Conservation (phyloP, 257 asterid genomes). For the Asclepias syriaca region DNA sequence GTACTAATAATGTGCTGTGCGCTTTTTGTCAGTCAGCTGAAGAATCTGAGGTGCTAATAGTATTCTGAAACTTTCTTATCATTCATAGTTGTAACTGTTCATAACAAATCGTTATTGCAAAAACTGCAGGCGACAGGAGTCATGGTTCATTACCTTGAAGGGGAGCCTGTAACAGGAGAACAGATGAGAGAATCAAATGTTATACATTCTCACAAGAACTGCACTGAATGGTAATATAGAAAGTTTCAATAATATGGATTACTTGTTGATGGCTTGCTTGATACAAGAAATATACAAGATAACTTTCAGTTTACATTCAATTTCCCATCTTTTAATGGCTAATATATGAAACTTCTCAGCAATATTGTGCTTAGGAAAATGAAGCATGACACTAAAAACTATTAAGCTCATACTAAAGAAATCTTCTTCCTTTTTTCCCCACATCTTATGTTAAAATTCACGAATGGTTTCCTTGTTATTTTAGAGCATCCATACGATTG, state of each 20-base stretch:
- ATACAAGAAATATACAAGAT: neutral
- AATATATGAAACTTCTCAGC: neutral
- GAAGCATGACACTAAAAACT: neutral
- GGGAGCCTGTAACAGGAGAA: constrained; percentile 43
- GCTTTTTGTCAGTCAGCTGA: constrained; percentile 73
- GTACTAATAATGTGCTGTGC: constrained; percentile 33
- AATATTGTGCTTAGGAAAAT: neutral
- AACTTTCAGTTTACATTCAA: neutral
- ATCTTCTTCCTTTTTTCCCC: neutral
- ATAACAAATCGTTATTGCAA: neutral
- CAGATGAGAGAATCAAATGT: constrained; percentile 30
- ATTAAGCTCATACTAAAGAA: neutral
- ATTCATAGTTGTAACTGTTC: neutral
- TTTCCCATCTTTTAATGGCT: neutral
- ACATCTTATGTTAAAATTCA: no score
- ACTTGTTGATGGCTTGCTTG: neutral
- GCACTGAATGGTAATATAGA: constrained; percentile 73
- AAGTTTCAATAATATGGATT: neutral
- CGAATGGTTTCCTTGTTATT: neutral
- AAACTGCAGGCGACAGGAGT: constrained; percentile 61
- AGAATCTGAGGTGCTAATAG: constrained; percentile 55
- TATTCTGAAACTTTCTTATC: neutral
- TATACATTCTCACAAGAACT: constrained; percentile 62
- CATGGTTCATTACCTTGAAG: constrained; percentile 66
- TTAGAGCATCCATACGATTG: neutral